Conservation (phyloP, 352 stramenopile genomes). For the Phytophthora chlamydospora region DNA sequence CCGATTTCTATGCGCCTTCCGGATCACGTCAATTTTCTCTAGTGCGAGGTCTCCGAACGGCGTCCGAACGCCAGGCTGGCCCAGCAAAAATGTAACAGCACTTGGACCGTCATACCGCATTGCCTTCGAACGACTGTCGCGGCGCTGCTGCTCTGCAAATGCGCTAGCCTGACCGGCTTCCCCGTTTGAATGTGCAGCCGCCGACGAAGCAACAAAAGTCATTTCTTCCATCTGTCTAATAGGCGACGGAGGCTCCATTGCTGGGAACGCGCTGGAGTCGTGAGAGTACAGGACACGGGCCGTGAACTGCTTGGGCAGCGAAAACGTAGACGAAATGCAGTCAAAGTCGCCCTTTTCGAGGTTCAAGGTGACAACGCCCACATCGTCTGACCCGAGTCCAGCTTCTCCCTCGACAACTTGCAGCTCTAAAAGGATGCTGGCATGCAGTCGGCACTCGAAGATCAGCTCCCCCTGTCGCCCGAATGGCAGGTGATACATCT, state of each 20-base stretch:
- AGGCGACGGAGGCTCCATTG: slow-evolving; percentile 32
- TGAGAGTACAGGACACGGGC: slow-evolving; percentile 64
- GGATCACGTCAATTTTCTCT: slow-evolving; percentile 86
- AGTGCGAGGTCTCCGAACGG: slow-evolving; percentile 81
- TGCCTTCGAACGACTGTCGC: slow-evolving; percentile 46
- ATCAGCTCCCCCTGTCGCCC: slow-evolving; percentile 83
- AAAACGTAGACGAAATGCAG: slow-evolving; percentile 74
- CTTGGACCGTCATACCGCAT: slow-evolving; percentile 72
- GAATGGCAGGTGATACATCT: slow-evolving; percentile 91
- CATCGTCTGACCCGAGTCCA: slow-evolving; percentile 34
- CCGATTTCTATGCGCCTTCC: slow-evolving; percentile 49
- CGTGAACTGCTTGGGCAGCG: slow-evolving; percentile 69
- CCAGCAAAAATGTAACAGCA: slow-evolving; percentile 71
- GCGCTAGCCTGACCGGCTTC: slow-evolving; percentile 17
- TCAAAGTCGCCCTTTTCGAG: slow-evolving; percentile 84
- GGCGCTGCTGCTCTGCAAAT: slow-evolving; percentile 32
- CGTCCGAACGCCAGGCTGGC: slow-evolving; percentile 66
- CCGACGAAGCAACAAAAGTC: slow-evolving; percentile 4
- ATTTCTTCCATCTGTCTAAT: slow-evolving; percentile 33
- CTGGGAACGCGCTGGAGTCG: slow-evolving; percentile 55
- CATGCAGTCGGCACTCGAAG: slow-evolving; percentile 76
- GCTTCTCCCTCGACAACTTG: slow-evolving; percentile 33
- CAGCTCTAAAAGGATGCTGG: slow-evolving; percentile 78
- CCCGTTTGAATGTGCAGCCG: slow-evolving; percentile 17
- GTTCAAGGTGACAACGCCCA: slow-evolving; percentile 52